phyloP scores from a whole-genome alignment of 495 filamentous ascomycete species.

The Xylaria longipes region DNA sequence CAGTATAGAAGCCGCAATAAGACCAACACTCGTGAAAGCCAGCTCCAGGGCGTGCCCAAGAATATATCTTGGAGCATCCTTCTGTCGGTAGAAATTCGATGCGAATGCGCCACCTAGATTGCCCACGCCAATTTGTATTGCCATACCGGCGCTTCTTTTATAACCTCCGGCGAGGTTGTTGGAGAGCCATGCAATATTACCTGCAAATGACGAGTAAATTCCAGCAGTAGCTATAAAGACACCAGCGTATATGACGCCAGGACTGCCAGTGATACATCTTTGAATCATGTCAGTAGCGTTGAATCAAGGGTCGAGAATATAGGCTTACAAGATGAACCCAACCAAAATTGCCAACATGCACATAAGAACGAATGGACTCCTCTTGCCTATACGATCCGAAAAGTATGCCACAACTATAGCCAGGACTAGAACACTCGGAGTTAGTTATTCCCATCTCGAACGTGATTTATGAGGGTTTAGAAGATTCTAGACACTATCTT shows the following conservation, averaged over 20 bases:
- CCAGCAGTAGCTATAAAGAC: slow-evolving; percentile 75
- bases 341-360: slow-evolving; percentile 65
- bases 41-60: slow-evolving; percentile 75
- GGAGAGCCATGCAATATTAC: slow-evolving; percentile 72
- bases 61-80: slow-evolving; percentile 67
- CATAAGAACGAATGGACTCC: slow-evolving; percentile 69
- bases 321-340: slow-evolving; percentile 66
- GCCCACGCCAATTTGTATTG: slow-evolving; percentile 75
- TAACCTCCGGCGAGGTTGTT: slow-evolving; percentile 76
- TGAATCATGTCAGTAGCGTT: slow-evolving; percentile 39
- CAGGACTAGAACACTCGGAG: no score
- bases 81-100: slow-evolving; percentile 74
- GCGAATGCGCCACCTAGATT: slow-evolving; percentile 78
- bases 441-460: no score
- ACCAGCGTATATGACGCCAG: slow-evolving; percentile 73
- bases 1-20: slow-evolving; percentile 63
- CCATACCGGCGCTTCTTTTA: slow-evolving; percentile 76
- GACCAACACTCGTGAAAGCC: slow-evolving; percentile 67
- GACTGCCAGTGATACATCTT: slow-evolving; percentile 54
- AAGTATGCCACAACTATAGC: slow-evolving; percentile 63
- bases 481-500: no score
- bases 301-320: neutral
- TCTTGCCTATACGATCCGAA: slow-evolving; percentile 65
- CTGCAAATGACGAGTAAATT: slow-evolving; percentile 67
- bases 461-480: no score